phyloP scores from a whole-genome alignment of 352 stramenopile genomes.

The Phytophthora quininea region DNA sequence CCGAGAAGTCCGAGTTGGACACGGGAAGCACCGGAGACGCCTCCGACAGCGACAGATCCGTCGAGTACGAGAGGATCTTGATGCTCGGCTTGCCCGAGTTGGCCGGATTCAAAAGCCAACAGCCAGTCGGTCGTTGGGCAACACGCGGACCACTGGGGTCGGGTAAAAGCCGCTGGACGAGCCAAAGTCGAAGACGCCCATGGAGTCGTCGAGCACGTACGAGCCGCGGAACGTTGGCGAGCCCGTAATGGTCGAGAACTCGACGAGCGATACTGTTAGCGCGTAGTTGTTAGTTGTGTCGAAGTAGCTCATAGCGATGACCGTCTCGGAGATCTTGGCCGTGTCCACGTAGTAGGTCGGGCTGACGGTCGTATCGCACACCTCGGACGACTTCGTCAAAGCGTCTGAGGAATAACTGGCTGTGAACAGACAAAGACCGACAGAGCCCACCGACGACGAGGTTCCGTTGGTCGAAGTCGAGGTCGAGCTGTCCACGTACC shows the following conservation, averaged over 20 bases:
- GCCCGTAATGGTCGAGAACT: slow-evolving; percentile 64
- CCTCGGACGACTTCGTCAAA: slow-evolving; percentile 32
- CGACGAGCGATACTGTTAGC: slow-evolving; percentile 68
- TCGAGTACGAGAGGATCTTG: slow-evolving; percentile 73
- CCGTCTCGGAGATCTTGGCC: slow-evolving; percentile 64
- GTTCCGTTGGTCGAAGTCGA: slow-evolving; percentile 54
- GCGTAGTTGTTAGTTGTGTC: slow-evolving; percentile 78
- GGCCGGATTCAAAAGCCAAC: slow-evolving; percentile 79
- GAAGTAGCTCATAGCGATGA: slow-evolving; percentile 72
- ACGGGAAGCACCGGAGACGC: slow-evolving; percentile 68
- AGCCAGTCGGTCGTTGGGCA: slow-evolving; percentile 61
- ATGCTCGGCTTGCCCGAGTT: slow-evolving; percentile 76
- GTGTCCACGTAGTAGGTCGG: slow-evolving; percentile 78
- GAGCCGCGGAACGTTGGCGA: slow-evolving; percentile 69
- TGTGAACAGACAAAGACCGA: slow-evolving; percentile 68
- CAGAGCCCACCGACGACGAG: slow-evolving; percentile 40
- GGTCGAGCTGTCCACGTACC: slow-evolving; percentile 56
- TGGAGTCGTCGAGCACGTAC: slow-evolving; percentile 68
- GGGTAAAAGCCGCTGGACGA: slow-evolving; percentile 69
- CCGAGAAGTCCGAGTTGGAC: slow-evolving; percentile 73
- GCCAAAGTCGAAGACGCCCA: slow-evolving; percentile 74
- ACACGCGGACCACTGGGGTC: slow-evolving; percentile 58
- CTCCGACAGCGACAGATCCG: slow-evolving; percentile 56
- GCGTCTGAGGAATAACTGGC: slow-evolving; percentile 38
- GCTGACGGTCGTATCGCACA: slow-evolving; percentile 63